Base-by-base conservation (phyloP, 306 rosid genomes). In the Abrus precatorius region DNA sequence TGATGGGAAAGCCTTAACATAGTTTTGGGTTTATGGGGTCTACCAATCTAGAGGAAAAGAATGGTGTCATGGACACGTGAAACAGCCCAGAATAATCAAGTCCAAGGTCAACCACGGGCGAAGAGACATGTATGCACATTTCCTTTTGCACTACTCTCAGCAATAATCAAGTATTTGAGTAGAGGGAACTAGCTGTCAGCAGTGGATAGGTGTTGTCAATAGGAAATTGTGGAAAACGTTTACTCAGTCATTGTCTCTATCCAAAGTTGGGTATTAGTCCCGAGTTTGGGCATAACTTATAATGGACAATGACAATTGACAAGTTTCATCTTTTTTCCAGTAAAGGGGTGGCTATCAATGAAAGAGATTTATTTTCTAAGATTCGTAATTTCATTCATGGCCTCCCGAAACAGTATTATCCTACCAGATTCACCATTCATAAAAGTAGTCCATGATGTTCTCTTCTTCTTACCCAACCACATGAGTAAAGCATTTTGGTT, bases 221-320 rank as follows among this genome's bases (percentile, higher is more conserved):
- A 69, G 80, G 69, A 69, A 70, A 77, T 33, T 82, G 78, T 75
- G 72, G 57, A 67, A 66, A 76, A 65, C 32, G 57, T 71, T 30
- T 40, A 69, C 82, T 86, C 83, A n/a, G n/a, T 86, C 88, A 66
- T 74, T 88, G 73, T 83, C 86, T 69, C 49, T 71, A 91, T 85
- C 84, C 80, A 83, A 54, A 72, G 75, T 77, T 74, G 72, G 50
- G 53, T 55, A 40, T 27, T n/a, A 10, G 61, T 52, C 34, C 33
- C 45, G 12, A n/a, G 55, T 65, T 36, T 34, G 54, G 69, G 30
- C 47, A 56, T 38, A 55, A n/a, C 27, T 40, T 8, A 72, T 36
- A 59, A 33, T 85, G 54, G 53, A 76, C 38, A 56, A 5, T 54
- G 76, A 32, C 43, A 49, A 41, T 40, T 2, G 20, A 52, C 60